Base-by-base conservation (phyloP, 2,329 filamentous ascomycete species). In the Penicillium aurantiogriseum region DNA sequence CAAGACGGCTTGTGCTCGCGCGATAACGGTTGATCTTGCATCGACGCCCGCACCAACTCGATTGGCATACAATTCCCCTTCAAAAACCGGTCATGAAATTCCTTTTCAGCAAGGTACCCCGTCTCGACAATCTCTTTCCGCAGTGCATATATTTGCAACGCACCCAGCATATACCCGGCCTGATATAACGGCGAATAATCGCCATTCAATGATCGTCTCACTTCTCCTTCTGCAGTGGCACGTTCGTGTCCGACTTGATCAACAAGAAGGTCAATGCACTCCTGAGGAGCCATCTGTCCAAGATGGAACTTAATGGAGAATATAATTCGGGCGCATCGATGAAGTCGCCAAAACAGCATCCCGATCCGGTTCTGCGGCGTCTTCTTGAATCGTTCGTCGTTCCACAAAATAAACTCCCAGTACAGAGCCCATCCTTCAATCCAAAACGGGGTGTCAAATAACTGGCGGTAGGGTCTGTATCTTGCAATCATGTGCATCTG, bases 341-440 rank as follows among this genome's bases (percentile, higher is more conserved):
- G 84, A 80, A 86, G 85, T 15, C 83, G 77, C 84, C 84, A 86
- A 67, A 85, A 86, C 8, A 87, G 70, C 60, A 84, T 82, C 0
- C 84, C 84, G 23, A 86, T 77, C 39, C 77, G 76, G 60, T 85
- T 81, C 57, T 83, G 79, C 0, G 83, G 75, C 0, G 76, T 75
- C 4, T 73, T 71, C 55, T 80, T 77, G 63, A 85, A 86, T 61
- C 80, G 77, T 31, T 76, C 76, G 29, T 80, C 76, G 42, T 81
- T 70, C 82, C 83, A 87, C 17, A 87, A 74, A 19, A 84, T 67
- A 63, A 85, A 74, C 70, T 86, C 84, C 83, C 83, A 86, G 67
- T 86, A 86, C 62, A 85, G 77, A 10, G 83, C 80, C 83, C 84
- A 47, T n/a, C 45, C 84, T 67, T 86, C 84, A 38, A 83, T 79